Evolutionary conservation across 352 stramenopile genomes (phyloP), one percentile per base, ranked within the genome.

Genomic region (Saprolegnia diclina): DNA sequence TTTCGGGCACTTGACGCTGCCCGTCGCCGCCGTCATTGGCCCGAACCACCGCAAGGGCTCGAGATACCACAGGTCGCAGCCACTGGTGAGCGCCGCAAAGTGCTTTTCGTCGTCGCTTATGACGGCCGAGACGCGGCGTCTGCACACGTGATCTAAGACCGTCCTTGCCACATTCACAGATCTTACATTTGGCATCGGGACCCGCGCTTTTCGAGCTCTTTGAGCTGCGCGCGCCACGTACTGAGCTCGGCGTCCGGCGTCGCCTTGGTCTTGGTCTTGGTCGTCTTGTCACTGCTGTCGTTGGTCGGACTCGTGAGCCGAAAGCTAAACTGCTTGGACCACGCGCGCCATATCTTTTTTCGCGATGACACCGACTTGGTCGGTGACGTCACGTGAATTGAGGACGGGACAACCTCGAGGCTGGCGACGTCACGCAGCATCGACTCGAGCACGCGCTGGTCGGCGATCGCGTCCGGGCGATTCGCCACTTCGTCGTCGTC

Each of bases 31-130:
- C 35, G 64, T 35, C 54, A 76, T 57, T 14, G 74, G 71, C 22
- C 83, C 54, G 38, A 79, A 75, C 80, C 80, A 88, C 26, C 64
- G 7, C 57, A 81, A 77, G 22, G 80, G 79, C 37, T 88, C 80
- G 16, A 88, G 65, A 62, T 78, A 81, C 74, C 78, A 84, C 65
- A 82, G 70, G 0, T 75, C 68, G 48, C 77, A 85, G 37, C 54
- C 55, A 38, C 77, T 45, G 9, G 54, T 66, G 32, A 83, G 44
- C 4, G 73, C 68, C 22, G 56, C 37, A 18, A 86, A 32, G 63
- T 82, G 74, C 0, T 62, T 52, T 46, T 67, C 70, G 21, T 72
- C 55, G 21, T 71, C 57, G 22, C 29, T 16, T 4, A 69, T 61
- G n/a, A 45, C 63, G 14, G 48, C 63, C 21, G 45, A 46, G 3